A percentile compares a stretch with the other conserved stretches of the same genome.
Conservation (phyloP, 345 rosid genomes). For the Eucalyptus regnans region DNA sequence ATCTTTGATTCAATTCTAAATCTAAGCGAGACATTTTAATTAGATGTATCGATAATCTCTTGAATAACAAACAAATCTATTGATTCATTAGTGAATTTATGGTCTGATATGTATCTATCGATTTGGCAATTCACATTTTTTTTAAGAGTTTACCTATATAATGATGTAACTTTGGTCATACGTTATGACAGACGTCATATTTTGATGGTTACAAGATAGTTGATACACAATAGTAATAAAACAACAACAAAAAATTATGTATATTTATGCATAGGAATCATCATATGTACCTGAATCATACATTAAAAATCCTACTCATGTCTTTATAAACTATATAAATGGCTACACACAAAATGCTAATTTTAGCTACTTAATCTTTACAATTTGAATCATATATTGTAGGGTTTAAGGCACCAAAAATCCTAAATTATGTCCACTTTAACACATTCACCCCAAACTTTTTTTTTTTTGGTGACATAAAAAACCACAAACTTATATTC, state of each 20-base stretch:
- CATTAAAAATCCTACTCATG: neutral
- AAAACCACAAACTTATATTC: accelerated
- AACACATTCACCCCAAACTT: accelerated
- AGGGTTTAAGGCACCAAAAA: no score
- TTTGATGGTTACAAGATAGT: neutral
- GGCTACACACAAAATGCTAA: neutral
- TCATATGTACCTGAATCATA: neutral
- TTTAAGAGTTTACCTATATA: neutral
- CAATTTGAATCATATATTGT: no score
- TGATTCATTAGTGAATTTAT: neutral
- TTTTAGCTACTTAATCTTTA: neutral
- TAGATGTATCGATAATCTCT: neutral
- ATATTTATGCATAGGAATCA: neutral
- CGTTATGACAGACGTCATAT: accelerated
- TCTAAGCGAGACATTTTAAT: neutral
- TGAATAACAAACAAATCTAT: neutral
- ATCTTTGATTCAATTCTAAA: neutral
- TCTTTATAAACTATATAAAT: neutral
- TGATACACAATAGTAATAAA: neutral
- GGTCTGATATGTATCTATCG: accelerated
- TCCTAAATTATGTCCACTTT: accelerated
- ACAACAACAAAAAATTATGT: neutral
- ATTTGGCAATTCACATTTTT: neutral
- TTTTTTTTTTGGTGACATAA: no score
- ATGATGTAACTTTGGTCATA: neutral